Base-by-base conservation (phyloP, 2,329 filamentous ascomycete species). In the Ceratocystis destructans region DNA sequence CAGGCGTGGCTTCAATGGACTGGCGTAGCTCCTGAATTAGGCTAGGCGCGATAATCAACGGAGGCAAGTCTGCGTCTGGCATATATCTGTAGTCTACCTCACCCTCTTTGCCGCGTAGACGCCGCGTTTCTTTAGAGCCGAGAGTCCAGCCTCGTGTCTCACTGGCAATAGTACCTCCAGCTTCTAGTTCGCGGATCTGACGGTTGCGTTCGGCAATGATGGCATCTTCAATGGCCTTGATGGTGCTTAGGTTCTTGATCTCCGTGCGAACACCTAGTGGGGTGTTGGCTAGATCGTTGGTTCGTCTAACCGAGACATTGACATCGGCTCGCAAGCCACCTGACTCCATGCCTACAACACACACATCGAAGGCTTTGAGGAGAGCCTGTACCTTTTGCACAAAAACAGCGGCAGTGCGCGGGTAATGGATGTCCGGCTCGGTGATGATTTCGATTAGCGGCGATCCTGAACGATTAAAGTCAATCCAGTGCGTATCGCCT, bases 71-170 rank as follows among this genome's bases (percentile, higher is more conserved):
- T 4, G 94, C 90, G 74, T 99, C 94, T 0, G 94, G 93, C 93
- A 99, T 97, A 73, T 99, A 99, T 53, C 94, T 83, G 75, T 99
- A 99, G 75, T 99, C 94, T 5, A 97, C 91, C 73, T 96, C 93
- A 61, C 94, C 94, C 75, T 97, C 94, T 75, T 99, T 99, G 31
- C 90, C 90, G 71, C 94, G 83, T 55, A 99, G 78, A 50, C 87
- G 83, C 67, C 84, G 85, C 2, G 94, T 97, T 73, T 91, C 87
- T 3, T 84, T 90, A 69, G 85, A 87, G 1, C 91, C 91, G 28
- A 96, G 82, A 0, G 90, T 88, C 91, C 92, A 99, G 5, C 94
- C 93, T 67, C 94, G 83, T 6, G 94, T 99, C 77, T 99, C 94
- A 57, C 92, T 90, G 70, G 86, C 82, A 62, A 96, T 82, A 0